Evolutionary conservation across 257 asterid species (phyloP).

Genomic region (Leonotis leonurus): DNA sequence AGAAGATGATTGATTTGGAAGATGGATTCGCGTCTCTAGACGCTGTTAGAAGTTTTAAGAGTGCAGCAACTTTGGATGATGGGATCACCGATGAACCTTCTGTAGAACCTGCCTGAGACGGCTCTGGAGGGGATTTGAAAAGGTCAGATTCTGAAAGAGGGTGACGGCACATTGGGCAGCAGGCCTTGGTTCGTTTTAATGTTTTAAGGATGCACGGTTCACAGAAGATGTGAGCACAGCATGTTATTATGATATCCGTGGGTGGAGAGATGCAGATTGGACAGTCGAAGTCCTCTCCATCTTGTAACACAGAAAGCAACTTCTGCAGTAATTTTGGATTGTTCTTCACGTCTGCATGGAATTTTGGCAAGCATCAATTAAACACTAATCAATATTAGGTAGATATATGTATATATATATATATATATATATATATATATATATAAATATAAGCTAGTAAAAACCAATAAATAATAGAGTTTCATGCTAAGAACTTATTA

Average conservation of each 20-base stretch:
- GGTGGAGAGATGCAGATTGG: conserved; percentile 71
- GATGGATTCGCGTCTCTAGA: conserved; percentile 39
- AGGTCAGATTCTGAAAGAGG: conserved; percentile 60
- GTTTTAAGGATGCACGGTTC: conserved; percentile 63
- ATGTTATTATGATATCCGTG: conserved; percentile 44
- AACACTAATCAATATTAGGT: background rate
- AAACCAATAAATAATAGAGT: background rate
- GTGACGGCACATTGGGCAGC: conserved; percentile 81
- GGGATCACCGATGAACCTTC: conserved; percentile 20
- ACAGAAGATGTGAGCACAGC: conserved; percentile 71
- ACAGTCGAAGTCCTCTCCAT: conserved; percentile 68
- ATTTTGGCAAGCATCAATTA: background rate
- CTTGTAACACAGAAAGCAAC: conserved; percentile 51
- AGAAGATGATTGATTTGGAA: conserved; percentile 67
- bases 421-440: no score
- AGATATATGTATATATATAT: background rate
- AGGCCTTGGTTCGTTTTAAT: conserved; percentile 46
- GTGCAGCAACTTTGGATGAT: conserved; percentile 71
- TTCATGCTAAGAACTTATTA: background rate
- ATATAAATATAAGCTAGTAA: background rate
- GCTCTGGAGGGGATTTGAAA: conserved; percentile 48
- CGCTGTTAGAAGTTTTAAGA: conserved; percentile 46
- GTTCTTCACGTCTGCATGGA: conserved; percentile 52
- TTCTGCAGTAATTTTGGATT: conserved; percentile 54
- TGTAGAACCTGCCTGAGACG: conserved; percentile 22